A percentile compares a stretch with the other conserved stretches of the same genome.
Evolutionary conservation across 176 grass and related monocot genomes (phyloP).

Genomic region (Musa troglodytarum): DNA sequence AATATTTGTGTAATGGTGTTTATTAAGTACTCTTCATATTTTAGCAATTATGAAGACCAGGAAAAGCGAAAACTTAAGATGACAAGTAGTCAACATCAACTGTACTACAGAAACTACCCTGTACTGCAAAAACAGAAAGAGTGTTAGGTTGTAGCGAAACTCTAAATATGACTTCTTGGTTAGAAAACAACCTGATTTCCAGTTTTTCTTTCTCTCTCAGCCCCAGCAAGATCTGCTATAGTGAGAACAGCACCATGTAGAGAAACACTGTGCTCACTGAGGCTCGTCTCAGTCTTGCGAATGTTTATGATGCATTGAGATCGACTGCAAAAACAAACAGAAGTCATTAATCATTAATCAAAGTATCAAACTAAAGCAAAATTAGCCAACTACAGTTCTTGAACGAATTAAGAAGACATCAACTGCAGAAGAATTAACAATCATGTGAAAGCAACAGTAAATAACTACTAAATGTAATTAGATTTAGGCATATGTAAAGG

Average conservation of each 20-base stretch:
- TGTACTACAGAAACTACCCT: too few relatives aligned
- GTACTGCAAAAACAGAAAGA: too few relatives aligned
- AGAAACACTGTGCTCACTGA: constrained; percentile 17
- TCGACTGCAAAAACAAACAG: constrained; percentile 37
- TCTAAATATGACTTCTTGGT: too few relatives aligned
- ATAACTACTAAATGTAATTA: not conserved
- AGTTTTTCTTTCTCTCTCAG: constrained; percentile 68
- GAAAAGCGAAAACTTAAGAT: too few relatives aligned
- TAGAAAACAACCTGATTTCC: constrained; percentile 51
- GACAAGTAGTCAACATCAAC: too few relatives aligned
- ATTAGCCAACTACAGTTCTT: not conserved
- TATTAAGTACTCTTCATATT: too few relatives aligned
- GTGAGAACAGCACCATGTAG: constrained; percentile 46
- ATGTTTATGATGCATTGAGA: constrained; percentile 88
- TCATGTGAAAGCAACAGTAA: not conserved
- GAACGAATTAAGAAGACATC: not conserved
- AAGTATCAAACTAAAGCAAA: constrained; percentile 7
- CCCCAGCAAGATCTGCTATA: constrained; percentile 85
- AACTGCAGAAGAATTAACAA: not conserved
- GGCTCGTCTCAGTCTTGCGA: constrained; percentile 20
- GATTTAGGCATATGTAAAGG: not conserved
- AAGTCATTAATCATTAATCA: not conserved
- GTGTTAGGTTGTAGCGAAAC: too few relatives aligned
- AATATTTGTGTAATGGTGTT: too few relatives aligned
- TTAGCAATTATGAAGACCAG: too few relatives aligned